phyloP scores from a whole-genome alignment of 331 rosid species.

The Phaseolus coccineus region DNA sequence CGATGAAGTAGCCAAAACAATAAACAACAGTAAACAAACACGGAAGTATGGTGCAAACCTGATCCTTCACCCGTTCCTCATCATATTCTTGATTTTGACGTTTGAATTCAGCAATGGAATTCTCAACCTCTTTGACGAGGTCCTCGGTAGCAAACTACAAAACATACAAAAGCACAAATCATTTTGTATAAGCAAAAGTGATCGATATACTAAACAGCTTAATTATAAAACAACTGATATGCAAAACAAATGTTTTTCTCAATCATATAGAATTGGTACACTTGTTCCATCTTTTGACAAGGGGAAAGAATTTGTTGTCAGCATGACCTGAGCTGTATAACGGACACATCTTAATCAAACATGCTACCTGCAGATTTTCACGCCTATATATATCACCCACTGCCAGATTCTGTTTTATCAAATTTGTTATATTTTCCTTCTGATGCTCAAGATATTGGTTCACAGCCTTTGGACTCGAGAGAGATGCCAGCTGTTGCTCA shows the following conservation, averaged over 20 bases:
- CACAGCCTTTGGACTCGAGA: constrained; percentile 90
- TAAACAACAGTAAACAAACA: constrained; percentile 20
- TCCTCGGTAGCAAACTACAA: constrained; percentile 81
- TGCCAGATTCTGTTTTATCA: constrained; percentile 92
- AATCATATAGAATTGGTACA: constrained; percentile 22
- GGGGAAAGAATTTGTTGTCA: constrained; percentile 14
- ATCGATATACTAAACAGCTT: constrained; percentile 8
- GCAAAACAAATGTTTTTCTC: constrained; percentile 27
- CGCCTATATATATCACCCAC: constrained; percentile 92
- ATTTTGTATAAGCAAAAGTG: constrained; percentile 23
- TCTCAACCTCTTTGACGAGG: constrained; percentile 89
- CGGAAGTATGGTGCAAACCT: constrained; percentile 62
- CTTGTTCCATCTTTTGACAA: constrained; percentile 20
- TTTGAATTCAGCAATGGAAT: constrained; percentile 84
- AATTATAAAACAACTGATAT: constrained; percentile 12
- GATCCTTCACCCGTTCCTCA: constrained; percentile 82
- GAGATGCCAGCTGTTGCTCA: constrained; percentile 82
- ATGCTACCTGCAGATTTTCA: constrained; percentile 85
- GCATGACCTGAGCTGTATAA: neutral
- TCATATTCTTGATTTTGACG: constrained; percentile 85
- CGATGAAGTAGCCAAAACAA: constrained; percentile 7
- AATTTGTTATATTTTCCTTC: constrained; percentile 73
- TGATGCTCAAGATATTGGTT: constrained; percentile 83
- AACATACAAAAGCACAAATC: constrained; percentile 32
- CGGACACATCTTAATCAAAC: constrained; percentile 18